These are phyloP conservation scores for Ogataea sp. DNA, from an alignment of 805 yeast species.

Conservation along the genomic window DNA sequence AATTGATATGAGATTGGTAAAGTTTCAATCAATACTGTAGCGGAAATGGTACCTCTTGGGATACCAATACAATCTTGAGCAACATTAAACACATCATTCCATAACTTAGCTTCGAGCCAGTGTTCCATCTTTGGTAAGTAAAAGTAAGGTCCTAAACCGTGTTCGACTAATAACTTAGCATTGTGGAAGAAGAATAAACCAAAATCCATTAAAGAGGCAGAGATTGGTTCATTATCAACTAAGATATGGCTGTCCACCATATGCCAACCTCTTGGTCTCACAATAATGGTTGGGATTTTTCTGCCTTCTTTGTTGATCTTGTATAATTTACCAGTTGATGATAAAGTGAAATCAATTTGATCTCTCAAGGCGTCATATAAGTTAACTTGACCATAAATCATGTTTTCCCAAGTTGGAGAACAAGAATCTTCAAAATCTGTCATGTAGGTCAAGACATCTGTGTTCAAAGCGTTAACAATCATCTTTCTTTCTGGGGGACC, in stretches of 20 bases:
- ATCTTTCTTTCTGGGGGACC: conserved; percentile 82
- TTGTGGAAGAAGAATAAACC: conserved; percentile 73
- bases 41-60: conserved; percentile 72
- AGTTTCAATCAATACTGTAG: conserved; percentile 77
- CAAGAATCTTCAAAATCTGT: conserved; percentile 81
- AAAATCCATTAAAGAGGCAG: conserved; percentile 74
- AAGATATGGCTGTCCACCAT: conserved; percentile 64
- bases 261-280: conserved; percentile 89
- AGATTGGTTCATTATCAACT: conserved; percentile 68
- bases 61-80: conserved; percentile 65
- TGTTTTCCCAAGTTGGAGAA: conserved; percentile 77
- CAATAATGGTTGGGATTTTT: conserved; percentile 70
- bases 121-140: conserved; percentile 85
- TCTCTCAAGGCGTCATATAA: conserved; percentile 69
- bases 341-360: conserved; percentile 43
- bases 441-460: conserved; percentile 76
- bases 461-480: conserved; percentile 76
- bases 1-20: conserved; percentile 81
- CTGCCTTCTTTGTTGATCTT: conserved; percentile 36
- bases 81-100: conserved; percentile 75
- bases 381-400: conserved; percentile 76
- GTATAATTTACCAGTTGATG: conserved; percentile 29
- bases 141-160: conserved; percentile 75
- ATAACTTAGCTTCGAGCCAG: conserved; percentile 71
- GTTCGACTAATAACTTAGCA: conserved; percentile 50